These are phyloP conservation scores for Tylopilus felleus DNA, from an alignment of 768 basidiomycete genomes.

Conservation along the genomic window DNA sequence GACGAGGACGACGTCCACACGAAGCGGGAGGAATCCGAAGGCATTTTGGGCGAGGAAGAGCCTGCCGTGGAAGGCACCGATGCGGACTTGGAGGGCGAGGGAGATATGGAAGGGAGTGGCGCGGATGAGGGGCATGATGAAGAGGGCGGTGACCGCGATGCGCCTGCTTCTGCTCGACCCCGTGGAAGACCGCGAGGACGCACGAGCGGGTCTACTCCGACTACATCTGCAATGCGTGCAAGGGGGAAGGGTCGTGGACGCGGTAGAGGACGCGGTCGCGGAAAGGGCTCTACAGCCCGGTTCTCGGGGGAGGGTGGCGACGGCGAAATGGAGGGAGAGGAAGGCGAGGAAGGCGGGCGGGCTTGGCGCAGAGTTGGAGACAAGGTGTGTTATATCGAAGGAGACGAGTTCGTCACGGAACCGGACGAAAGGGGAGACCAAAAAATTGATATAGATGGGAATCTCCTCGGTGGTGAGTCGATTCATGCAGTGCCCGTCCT, in stretches of 20 bases:
- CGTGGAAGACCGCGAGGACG: constrained; percentile 40
- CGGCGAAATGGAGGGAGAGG: constrained; percentile 38
- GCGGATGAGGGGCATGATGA: constrained; percentile 30
- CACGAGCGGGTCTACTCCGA: constrained; percentile 29
- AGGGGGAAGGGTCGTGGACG: constrained; percentile 38
- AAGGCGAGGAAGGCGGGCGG: constrained; percentile 48
- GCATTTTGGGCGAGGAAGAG: constrained; percentile 32
- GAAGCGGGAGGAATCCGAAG: constrained; percentile 32
- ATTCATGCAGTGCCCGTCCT: background rate
- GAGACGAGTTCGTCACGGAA: constrained; percentile 84
- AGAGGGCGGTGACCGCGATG: constrained; percentile 35
- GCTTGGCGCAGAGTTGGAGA: constrained; percentile 75
- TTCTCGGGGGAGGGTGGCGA: constrained; percentile 35
- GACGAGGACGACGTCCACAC: constrained; percentile 27
- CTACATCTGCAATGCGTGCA: constrained; percentile 32
- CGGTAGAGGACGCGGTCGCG: constrained; percentile 40
- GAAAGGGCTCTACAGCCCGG: constrained; percentile 29
- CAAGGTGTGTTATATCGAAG: constrained; percentile 71
- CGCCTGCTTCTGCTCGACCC: constrained; percentile 30
- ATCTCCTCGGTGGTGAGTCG: constrained; percentile 73
- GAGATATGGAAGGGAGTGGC: constrained; percentile 31
- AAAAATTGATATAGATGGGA: constrained; percentile 86
- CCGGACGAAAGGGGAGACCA: constrained; percentile 85
- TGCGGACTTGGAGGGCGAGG: constrained; percentile 28
- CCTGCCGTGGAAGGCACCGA: constrained; percentile 25